These are phyloP conservation scores for Ceratobasidium sp. DNA, from an alignment of 1,284 basidiomycete species.

Conservation along the genomic window DNA sequence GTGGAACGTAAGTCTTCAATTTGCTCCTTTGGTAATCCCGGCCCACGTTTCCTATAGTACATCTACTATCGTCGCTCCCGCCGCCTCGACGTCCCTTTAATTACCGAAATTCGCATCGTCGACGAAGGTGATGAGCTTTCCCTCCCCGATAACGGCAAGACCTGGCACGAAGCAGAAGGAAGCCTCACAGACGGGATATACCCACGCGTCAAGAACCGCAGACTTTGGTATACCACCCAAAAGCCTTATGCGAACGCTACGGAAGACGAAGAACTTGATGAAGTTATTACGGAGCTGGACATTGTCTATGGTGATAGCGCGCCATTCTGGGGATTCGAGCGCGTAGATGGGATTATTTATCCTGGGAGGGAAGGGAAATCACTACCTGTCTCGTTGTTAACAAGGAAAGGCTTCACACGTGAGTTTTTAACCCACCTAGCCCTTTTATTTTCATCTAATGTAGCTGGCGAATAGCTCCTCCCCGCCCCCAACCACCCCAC, in stretches of 20 bases:
- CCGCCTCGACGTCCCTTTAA: conserved; percentile 73
- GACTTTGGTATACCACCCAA: conserved; percentile 81
- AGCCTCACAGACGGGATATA: conserved; percentile 70
- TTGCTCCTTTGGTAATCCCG: neutral
- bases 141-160: conserved; percentile 56
- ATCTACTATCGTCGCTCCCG: conserved; percentile 88
- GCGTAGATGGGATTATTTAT: conserved; percentile 29
- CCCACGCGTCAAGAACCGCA: conserved; percentile 65
- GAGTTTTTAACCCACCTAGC: neutral
- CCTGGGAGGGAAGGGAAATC: conserved; percentile 38
- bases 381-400: conserved; percentile 31
- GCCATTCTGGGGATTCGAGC: conserved; percentile 82
- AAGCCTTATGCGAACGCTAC: conserved; percentile 72
- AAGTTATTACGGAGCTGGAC: conserved; percentile 90
- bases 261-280: conserved; percentile 65
- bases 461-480: conserved; percentile 64
- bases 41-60: conserved; percentile 61
- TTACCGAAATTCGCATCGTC: conserved; percentile 58
- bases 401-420: conserved; percentile 44
- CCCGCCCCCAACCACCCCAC: conserved; percentile 78
- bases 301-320: conserved; percentile 83
- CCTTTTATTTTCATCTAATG: neutral
- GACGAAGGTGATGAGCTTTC: conserved; percentile 61
- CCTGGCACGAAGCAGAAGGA: conserved; percentile 71
- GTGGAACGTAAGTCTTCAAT: conserved; percentile 48